Conservation (phyloP, 768 basidiomycete species). For the Wakefieldia striispora region DNA sequence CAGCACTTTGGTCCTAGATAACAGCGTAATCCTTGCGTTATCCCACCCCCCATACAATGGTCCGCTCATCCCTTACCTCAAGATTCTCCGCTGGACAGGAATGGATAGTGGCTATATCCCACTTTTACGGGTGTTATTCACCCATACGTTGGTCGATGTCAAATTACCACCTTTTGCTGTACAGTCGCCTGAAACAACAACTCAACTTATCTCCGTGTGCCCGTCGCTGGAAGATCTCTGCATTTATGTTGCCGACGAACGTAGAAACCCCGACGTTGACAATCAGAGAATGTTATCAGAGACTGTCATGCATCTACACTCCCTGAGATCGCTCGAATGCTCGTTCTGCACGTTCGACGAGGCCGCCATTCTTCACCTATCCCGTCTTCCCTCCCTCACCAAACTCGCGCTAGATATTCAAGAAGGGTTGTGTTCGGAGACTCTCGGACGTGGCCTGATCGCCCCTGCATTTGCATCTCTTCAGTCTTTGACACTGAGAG, state of each 20-base stretch:
- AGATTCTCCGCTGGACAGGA: conserved; percentile 17
- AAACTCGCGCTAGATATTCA: conserved; percentile 19
- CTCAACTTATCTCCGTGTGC: too few species aligned
- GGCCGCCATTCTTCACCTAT: conserved; percentile 16
- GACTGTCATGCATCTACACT: conserved; percentile 14
- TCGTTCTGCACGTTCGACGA: conserved; percentile 16
- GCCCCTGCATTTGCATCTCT: conserved; percentile 18
- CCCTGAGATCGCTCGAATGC: conserved; percentile 16
- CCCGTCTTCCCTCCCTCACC: conserved; percentile 20
- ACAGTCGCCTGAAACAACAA: too few species aligned
- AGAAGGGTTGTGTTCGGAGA: conserved; percentile 13
- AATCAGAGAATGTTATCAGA: too few species aligned
- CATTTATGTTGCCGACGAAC: conserved; percentile 18
- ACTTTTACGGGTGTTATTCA: conserved; percentile 20
- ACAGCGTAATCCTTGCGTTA: conserved; percentile 24
- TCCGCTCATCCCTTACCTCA: conserved; percentile 24
- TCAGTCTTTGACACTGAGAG: conserved; percentile 6
- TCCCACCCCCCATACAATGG: conserved; percentile 18
- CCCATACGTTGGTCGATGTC: conserved; percentile 20
- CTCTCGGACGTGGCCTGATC: conserved; percentile 7
- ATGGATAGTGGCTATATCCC: conserved; percentile 10
- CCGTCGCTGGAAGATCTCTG: conserved; percentile 14
- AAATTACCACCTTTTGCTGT: conserved; percentile 8
- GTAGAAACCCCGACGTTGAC: neutral
- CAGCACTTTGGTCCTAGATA: conserved; percentile 8